phyloP scores from a whole-genome alignment of 176 grass and related monocot genomes.

The Hsuehochloa calcarea region DNA sequence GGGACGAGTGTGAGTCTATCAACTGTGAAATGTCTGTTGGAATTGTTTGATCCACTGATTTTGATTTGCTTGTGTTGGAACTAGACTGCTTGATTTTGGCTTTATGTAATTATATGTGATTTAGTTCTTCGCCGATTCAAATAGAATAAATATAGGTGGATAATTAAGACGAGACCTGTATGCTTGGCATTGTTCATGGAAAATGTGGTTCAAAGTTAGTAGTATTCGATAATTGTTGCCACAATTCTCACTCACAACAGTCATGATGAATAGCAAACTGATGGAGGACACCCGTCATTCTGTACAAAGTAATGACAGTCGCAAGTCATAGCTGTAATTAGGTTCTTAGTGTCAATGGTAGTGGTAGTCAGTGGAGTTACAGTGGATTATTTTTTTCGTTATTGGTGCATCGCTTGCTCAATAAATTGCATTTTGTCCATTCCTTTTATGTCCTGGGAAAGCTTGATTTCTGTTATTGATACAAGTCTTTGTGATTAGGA shows the following conservation, averaged over 20 bases:
- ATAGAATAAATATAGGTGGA: not conserved
- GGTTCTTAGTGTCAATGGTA: not conserved
- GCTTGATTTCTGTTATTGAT: not conserved
- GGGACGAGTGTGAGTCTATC: constrained; percentile 81
- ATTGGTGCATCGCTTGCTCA: not conserved
- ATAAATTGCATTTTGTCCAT: not conserved
- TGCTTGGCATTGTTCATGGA: not conserved
- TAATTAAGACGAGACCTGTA: not conserved
- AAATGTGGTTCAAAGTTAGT: not conserved
- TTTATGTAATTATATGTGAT: not conserved
- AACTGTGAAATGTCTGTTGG: not conserved
- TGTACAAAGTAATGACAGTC: not conserved
- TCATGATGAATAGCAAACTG: not conserved
- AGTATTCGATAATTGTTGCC: not conserved
- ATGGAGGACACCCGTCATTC: not conserved
- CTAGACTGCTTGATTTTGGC: not conserved
- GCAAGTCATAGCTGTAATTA: too few relatives aligned
- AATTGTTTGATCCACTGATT: not conserved
- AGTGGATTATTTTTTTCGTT: not conserved
- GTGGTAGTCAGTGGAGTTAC: not conserved
- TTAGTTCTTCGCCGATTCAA: not conserved
- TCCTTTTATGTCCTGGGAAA: not conserved
- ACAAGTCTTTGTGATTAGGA: not conserved
- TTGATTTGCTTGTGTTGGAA: not conserved
- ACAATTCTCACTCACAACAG: not conserved